Evolutionary conservation across 768 basidiomycete species (phyloP), one percentile per base, ranked within the genome.

Genomic region (Amanita brunnescens): DNA sequence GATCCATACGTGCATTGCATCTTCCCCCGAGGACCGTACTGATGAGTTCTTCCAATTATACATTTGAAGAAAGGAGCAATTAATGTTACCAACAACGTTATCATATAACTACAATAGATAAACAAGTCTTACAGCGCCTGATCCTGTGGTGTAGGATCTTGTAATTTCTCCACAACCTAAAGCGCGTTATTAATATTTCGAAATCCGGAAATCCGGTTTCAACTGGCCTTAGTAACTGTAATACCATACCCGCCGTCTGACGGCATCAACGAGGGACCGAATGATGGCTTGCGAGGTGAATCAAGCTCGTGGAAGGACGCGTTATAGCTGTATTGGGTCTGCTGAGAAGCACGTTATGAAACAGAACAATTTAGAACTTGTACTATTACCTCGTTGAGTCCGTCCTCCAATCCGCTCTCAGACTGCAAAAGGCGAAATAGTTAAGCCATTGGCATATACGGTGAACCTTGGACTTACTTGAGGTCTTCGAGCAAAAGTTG

Each of bases 201-300:
- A n/a, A 13, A 29, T 49, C 18, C 46, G 32, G 9, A 20, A 24
- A 10, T 9, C 30, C 51, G n/a, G 7, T 21, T 29, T 12, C 23
- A 14, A 55, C 59, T 2, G 6, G 68, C 71, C 62, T 69, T 70
- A 6, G 71, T 70, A 24, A 71, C 66, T 18, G 68, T 68, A 34
- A 73, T 69, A 6, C 70, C 71, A 26, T 66, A 70, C 49, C 67
- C 68, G 1, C 64, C 33, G 20, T 67, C 67, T n/a, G 47, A 45
- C 16, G 30, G 49, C n/a, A 55, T 45, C 3, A 57, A 58, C 6
- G 42, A 41, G 21, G 59, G 58, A 18, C 50, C 61, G 5, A 57
- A 54, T 37, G 63, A 66, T 12, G 29, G n/a, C 32, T 46, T 46
- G 5, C 16, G 45, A 33, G 58, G 60, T 18, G 60, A 61, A 6